Percentiles rank a stretch among this genome's conserved stretches.
These are phyloP conservation scores for Lipomyces chichibuensis DNA, from an alignment of 805 yeast species.

Conservation along the genomic window DNA sequence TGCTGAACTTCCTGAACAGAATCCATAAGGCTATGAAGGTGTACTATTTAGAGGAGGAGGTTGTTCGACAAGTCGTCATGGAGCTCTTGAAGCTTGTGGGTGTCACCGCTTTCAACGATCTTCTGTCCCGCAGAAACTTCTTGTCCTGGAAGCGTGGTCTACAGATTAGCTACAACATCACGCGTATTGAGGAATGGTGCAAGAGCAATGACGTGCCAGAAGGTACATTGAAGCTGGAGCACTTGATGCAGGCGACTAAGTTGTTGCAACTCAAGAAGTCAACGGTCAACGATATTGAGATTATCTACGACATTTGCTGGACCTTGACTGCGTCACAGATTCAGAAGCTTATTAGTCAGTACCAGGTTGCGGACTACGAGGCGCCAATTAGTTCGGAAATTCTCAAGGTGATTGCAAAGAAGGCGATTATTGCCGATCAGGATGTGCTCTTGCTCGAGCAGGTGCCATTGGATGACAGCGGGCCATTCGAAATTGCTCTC, in stretches of 20 bases:
- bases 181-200: slow-evolving; percentile 98
- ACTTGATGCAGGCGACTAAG: slow-evolving; percentile 90
- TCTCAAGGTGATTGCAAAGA: slow-evolving; percentile 69
- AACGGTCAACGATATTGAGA: slow-evolving; percentile 84
- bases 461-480: slow-evolving; percentile 46
- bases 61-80: slow-evolving; percentile 77
- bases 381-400: slow-evolving; percentile 85
- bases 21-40: slow-evolving; percentile 93
- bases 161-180: slow-evolving; percentile 93
- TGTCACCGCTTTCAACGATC: slow-evolving; percentile 91
- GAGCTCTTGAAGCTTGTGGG: slow-evolving; percentile 86
- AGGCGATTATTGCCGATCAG: slow-evolving; percentile 52
- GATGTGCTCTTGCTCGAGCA: slow-evolving; percentile 48
- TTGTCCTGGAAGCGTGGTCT: slow-evolving; percentile 97
- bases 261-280: slow-evolving; percentile 88
- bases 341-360: slow-evolving; percentile 86
- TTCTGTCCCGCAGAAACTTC: slow-evolving; percentile 91
- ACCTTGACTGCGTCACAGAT: slow-evolving; percentile 93
- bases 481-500: slow-evolving; percentile 48
- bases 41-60: slow-evolving; percentile 82
- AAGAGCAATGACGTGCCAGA: slow-evolving; percentile 89
- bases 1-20: slow-evolving; percentile 82
- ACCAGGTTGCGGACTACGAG: slow-evolving; percentile 91
- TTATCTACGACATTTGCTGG: slow-evolving; percentile 92
- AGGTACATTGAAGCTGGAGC: slow-evolving; percentile 80